phyloP scores from a whole-genome alignment of 2,329 filamentous ascomycete genomes.

The Neonectria faginata region DNA sequence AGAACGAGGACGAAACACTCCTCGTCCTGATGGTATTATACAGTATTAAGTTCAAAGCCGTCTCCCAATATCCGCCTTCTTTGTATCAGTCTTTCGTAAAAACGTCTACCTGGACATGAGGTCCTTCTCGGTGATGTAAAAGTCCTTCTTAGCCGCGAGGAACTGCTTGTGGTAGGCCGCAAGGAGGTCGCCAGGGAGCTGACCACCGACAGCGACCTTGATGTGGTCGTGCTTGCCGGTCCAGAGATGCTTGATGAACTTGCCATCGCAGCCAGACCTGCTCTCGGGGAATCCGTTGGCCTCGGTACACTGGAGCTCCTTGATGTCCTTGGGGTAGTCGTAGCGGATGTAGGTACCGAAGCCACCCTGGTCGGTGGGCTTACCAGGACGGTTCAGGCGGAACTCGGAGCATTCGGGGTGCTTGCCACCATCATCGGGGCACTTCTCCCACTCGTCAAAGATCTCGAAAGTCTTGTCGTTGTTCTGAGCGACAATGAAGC shows the following conservation, averaged over 20 bases:
- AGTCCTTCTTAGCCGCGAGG: conserved; percentile 49
- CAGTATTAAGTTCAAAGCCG: conserved; percentile 44
- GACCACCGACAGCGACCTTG: conserved; percentile 53
- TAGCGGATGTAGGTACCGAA: conserved; percentile 59
- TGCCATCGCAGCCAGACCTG: conserved; percentile 53
- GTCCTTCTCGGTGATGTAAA: conserved; percentile 52
- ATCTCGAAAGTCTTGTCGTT: conserved; percentile 61
- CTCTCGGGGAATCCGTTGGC: conserved; percentile 59
- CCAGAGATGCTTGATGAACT: conserved; percentile 59
- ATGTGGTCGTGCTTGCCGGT: conserved; percentile 55
- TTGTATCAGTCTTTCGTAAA: conserved; percentile 35
- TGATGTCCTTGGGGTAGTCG: conserved; percentile 55
- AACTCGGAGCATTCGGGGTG: conserved; percentile 55
- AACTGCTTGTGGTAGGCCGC: conserved; percentile 53
- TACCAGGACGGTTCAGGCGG: conserved; percentile 51
- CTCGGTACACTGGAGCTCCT: conserved; percentile 55
- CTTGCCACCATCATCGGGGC: conserved; percentile 54
- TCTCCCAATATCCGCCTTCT: conserved; percentile 34
- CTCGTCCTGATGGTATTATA: conserved; percentile 40
- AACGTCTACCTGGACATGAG: conserved; percentile 47
- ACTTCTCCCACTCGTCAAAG: conserved; percentile 60
- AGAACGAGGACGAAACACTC: conserved; percentile 27
- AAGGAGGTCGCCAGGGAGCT: conserved; percentile 52
- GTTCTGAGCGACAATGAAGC: conserved; percentile 66
- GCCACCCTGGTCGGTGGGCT: conserved; percentile 57